These are phyloP conservation scores for Aspergillus homomorphus DNA, from an alignment of 495 filamentous ascomycete genomes.

Conservation along the genomic window DNA sequence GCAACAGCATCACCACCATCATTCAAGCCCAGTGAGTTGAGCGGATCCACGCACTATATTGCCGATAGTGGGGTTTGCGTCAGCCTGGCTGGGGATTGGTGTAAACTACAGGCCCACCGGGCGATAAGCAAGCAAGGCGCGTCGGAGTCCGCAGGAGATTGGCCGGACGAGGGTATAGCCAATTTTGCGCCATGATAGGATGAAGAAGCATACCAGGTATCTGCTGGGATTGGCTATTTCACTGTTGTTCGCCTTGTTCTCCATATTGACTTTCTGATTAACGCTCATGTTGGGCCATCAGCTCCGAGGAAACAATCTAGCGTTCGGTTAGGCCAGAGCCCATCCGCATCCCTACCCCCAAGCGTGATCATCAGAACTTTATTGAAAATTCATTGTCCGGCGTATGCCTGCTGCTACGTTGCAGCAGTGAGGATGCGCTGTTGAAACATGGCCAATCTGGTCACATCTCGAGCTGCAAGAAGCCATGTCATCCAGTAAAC, in stretches of 20 bases:
- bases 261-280: background rate
- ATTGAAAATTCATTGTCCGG: too few species aligned
- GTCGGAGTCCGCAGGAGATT: slow-evolving; percentile 5
- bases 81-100: slow-evolving; percentile 1
- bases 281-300: background rate
- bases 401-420: too few species aligned
- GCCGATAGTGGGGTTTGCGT: slow-evolving; percentile 2
- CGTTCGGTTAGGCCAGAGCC: background rate
- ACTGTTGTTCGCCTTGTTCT: background rate
- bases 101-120: background rate
- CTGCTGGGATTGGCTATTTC: background rate
- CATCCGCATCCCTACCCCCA: background rate
- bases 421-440: too few species aligned
- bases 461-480: background rate
- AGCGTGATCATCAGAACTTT: background rate
- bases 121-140: slow-evolving; percentile 6
- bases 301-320: background rate
- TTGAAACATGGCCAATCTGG: background rate
- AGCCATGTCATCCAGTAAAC: background rate
- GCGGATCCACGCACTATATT: slow-evolving; percentile 1
- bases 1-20: background rate
- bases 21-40: background rate
- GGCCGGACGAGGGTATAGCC: background rate
- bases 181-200: background rate
- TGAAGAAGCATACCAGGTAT: background rate